Percentiles rank a stretch among this genome's conserved stretches.
These are phyloP conservation scores for Podila clonocystis DNA, from an alignment of 192 early-diverging fungal genomes.

Conservation along the genomic window DNA sequence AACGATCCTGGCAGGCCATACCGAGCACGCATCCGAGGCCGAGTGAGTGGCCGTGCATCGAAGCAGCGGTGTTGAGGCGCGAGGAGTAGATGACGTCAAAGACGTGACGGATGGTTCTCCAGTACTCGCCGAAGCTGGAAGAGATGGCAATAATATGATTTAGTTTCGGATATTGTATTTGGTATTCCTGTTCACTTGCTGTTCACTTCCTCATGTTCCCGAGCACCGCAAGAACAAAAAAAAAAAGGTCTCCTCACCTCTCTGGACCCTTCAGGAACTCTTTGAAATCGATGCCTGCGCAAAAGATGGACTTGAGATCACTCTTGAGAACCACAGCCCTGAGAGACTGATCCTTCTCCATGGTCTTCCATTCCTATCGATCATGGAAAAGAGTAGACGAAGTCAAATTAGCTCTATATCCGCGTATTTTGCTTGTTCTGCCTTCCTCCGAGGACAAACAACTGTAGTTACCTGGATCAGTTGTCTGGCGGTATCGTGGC, in stretches of 20 bases:
- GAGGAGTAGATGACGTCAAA: conserved; percentile 46
- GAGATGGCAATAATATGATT: too few relatives aligned
- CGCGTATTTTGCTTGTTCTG: neutral
- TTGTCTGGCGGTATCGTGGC: conserved; percentile 29
- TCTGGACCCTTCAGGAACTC: conserved; percentile 49
- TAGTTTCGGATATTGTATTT: neutral
- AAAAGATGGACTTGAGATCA: conserved; percentile 48
- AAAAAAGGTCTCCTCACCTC: conserved; percentile 2
- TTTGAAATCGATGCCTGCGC: conserved; percentile 47
- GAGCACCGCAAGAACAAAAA: neutral
- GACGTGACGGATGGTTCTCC: conserved; percentile 34
- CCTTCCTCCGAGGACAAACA: neutral
- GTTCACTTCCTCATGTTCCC: neutral
- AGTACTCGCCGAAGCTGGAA: conserved; percentile 33
- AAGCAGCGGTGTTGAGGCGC: conserved; percentile 44
- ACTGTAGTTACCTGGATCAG: conserved; percentile 20
- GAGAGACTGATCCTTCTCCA: conserved; percentile 42
- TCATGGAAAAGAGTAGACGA: neutral
- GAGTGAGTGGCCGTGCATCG: conserved; percentile 47
- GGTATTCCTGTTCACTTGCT: neutral
- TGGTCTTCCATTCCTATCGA: conserved; percentile 45
- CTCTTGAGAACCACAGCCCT: conserved; percentile 41
- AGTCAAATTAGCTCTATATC: neutral
- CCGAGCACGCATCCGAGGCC: conserved; percentile 46
- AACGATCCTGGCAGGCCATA: conserved; percentile 46